Base-by-base conservation (phyloP, 768 basidiomycete genomes). In the Holtermannia corniformis region DNA sequence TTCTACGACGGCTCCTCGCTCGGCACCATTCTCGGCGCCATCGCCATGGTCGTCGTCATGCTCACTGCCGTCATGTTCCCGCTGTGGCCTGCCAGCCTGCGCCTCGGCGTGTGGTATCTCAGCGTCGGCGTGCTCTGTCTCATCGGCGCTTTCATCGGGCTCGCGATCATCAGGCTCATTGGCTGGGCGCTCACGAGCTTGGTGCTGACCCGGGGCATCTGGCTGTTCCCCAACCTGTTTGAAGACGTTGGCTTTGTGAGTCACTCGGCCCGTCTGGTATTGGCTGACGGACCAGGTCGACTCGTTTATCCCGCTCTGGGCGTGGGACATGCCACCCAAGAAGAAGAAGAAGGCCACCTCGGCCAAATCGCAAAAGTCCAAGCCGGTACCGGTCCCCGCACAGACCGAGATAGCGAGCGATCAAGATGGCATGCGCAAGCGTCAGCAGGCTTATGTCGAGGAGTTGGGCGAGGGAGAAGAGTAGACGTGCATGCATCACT, bases 51-150 rank as follows among this genome's bases (percentile, higher is more conserved):
- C 54, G 81, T 78, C 41, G 77, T 96, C 68, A 89, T 97, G 78
- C 83, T 99, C 41, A 91, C 86, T 3, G 92, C 87, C 1, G 92
- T 96, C 67, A 95, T 99, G 91, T 99, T 95, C 81, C 95, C 95
- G 3, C 79, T 99, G 14, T 99, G 95, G 95, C 95, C 95, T 1
- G 81, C 85, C 46, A 82, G 82, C 63, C 81, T 99, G 80, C 81
- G 93, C 13, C 76, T 92, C 25, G 92, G 93, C 28, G 93, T 92
- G 52, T 96, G 87, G 85, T 99, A 99, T 73, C 77, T 99, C 59
- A 86, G 84, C 61, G 83, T 96, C 53, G 85, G 75, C 44, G 83
- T 91, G 74, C 78, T 99, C 41, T 87, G 86, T 25, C 77, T 97
- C 58, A 80, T 97, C 52, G 92, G 82, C 27, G 75, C 88, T 52